A percentile compares a stretch with the other conserved stretches of the same genome.
Conservation (phyloP, 208 protist genomes). For the Wallacemonas collosoma region DNA sequence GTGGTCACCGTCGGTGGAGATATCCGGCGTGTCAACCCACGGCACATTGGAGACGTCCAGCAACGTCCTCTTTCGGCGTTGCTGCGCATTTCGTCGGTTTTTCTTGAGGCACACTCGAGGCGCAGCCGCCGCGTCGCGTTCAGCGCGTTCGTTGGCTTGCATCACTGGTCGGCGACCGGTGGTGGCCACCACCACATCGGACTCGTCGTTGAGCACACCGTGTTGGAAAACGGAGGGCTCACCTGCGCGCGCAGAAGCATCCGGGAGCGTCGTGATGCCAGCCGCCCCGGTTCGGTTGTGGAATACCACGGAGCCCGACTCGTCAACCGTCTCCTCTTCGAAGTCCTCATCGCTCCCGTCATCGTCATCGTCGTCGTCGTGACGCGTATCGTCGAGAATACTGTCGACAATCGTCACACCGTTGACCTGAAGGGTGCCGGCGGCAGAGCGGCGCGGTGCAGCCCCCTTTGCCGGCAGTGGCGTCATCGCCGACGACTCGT, state of each 20-base stretch:
- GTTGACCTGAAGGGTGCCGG: not conserved
- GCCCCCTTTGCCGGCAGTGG: slow-evolving; percentile 11
- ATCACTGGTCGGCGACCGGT: not conserved
- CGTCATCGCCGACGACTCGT: slow-evolving; percentile 17
- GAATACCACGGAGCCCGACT: not conserved
- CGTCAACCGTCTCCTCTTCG: no score
- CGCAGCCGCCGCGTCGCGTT: no score
- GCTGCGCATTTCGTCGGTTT: not conserved
- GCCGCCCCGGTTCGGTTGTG: not conserved
- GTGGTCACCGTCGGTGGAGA: slow-evolving; percentile 21
- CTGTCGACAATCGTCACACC: not conserved
- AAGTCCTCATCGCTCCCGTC: not conserved
- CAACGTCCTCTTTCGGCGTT: slow-evolving; percentile 19
- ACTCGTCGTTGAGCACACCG: not conserved
- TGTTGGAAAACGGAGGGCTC: not conserved
- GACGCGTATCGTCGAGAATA: not conserved
- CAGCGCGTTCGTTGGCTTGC: not conserved
- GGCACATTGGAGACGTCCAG: slow-evolving; percentile 27
- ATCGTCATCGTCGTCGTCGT: not conserved
- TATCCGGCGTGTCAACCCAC: slow-evolving; percentile 32
- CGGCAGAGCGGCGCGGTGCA: no score
- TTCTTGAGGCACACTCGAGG: not conserved
- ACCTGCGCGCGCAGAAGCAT: not conserved
- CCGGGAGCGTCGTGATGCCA: not conserved
- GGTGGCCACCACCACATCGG: not conserved